A percentile compares a stretch with the other conserved stretches of the same genome.
Conservation (phyloP, 306 rosid species). For the Argentina anserina region DNA sequence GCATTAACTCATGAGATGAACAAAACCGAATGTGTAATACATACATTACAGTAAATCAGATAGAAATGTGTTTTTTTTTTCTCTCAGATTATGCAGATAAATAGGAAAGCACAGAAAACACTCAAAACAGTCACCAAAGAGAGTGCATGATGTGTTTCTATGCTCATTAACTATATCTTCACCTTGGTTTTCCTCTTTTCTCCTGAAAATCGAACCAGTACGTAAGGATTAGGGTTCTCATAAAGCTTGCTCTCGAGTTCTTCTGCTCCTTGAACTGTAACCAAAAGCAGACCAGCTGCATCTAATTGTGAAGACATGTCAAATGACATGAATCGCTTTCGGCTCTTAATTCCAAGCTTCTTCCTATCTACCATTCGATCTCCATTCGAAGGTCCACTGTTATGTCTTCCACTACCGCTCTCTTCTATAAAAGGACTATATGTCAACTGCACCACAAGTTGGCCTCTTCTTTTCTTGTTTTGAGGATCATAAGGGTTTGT, state of each 20-base stretch:
- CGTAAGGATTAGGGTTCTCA: slow-evolving; percentile 25
- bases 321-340: background rate
- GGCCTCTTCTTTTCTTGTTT: slow-evolving; percentile 27
- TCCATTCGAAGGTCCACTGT: slow-evolving; percentile 15
- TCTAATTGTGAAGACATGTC: background rate
- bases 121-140: too few species aligned
- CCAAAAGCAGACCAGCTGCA: slow-evolving; percentile 25
- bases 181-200: slow-evolving; percentile 32
- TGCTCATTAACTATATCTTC: background rate
- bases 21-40: background rate
- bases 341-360: background rate
- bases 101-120: too few species aligned
- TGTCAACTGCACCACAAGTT: slow-evolving; percentile 31
- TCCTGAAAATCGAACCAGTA: slow-evolving; percentile 15
- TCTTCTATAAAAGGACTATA: slow-evolving; percentile 25
- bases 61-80: background rate
- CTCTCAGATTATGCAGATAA: background rate
- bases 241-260: slow-evolving; percentile 27
- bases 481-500: slow-evolving; percentile 28
- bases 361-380: background rate
- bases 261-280: slow-evolving; percentile 18
- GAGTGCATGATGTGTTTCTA: background rate
- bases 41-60: background rate
- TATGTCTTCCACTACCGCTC: background rate
- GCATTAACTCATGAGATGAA: background rate